Evolutionary conservation across 306 rosid species (phyloP).

Genomic region (Quillaja saponaria): DNA sequence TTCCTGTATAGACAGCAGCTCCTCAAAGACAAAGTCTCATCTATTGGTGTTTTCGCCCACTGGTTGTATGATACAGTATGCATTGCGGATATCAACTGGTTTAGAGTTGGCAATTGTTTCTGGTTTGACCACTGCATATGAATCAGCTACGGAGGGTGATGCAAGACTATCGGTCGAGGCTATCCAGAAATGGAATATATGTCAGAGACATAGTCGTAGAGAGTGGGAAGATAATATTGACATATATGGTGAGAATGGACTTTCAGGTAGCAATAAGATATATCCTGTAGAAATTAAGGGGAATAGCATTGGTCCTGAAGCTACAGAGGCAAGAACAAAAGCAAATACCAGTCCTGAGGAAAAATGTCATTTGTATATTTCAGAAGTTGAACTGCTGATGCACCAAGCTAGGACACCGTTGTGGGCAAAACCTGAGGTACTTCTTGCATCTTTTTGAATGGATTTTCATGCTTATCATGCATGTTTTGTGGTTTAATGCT

Average conservation of each 20-base stretch:
- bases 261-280: conserved; percentile 55
- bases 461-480: conserved; percentile 7
- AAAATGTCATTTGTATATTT: conserved; percentile 69
- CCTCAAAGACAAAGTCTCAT: conserved; percentile 59
- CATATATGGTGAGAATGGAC: conserved; percentile 89
- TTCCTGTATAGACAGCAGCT: conserved; percentile 44
- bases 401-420: conserved; percentile 59
- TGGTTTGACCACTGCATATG: conserved; percentile 50
- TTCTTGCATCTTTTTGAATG: conserved; percentile 9
- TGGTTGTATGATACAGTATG: conserved; percentile 84
- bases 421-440: conserved; percentile 88
- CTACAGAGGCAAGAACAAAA: conserved; percentile 40
- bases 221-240: conserved; percentile 73
- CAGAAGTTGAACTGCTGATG: conserved; percentile 97
- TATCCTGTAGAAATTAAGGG: conserved; percentile 58
- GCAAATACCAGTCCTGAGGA: conserved; percentile 55
- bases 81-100: conserved; percentile 45
- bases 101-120: conserved; percentile 49
- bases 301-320: conserved; percentile 41
- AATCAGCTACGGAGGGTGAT: conserved; percentile 58
- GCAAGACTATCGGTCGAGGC: conserved; percentile 79
- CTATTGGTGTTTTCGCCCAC: conserved; percentile 83
- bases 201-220: conserved; percentile 67
- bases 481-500: conserved; percentile 18
- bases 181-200: conserved; percentile 88